Evolutionary conservation across 2,329 filamentous ascomycete genomes (phyloP).

Genomic region (Myriosclerotinia curreyana): DNA sequence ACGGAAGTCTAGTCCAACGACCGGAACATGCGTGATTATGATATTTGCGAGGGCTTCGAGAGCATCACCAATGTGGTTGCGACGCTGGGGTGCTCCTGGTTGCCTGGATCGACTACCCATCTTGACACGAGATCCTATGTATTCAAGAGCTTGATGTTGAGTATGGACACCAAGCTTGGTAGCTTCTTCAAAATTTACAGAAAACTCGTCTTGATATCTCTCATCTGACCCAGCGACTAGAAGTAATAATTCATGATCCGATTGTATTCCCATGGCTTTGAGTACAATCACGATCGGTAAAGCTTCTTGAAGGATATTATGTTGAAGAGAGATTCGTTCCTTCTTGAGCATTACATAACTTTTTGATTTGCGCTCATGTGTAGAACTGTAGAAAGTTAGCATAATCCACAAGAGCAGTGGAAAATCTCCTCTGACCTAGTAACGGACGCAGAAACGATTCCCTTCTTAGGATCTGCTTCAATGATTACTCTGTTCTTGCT

Average conservation of each 20-base stretch:
- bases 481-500: constrained; percentile 99
- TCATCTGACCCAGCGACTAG: constrained; percentile 85
- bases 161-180: constrained; percentile 82
- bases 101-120: constrained; percentile 66
- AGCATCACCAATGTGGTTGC: constrained; percentile 86
- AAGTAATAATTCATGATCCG: constrained; percentile 91
- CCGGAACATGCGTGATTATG: constrained; percentile 90
- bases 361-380: constrained; percentile 96
- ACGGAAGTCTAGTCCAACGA: constrained; percentile 87
- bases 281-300: constrained; percentile 93
- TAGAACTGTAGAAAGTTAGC: constrained; percentile 62
- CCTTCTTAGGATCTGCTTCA: constrained; percentile 87
- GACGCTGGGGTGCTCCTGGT: constrained; percentile 53
- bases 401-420: neutral
- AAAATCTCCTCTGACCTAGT: constrained; percentile 52
- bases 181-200: constrained; percentile 92
- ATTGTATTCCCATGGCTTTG: constrained; percentile 89
- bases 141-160: constrained; percentile 93
- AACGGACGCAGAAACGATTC: constrained; percentile 89
- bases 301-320: constrained; percentile 90
- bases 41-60: constrained; percentile 90
- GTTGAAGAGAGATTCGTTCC: constrained; percentile 80
- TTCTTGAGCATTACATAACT: constrained; percentile 95
- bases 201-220: constrained; percentile 89
- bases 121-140: constrained; percentile 81